Percentiles rank a stretch among this genome's conserved stretches.
phyloP scores from a whole-genome alignment of 148 eudicot species.

The Chenopodium suecicum region DNA sequence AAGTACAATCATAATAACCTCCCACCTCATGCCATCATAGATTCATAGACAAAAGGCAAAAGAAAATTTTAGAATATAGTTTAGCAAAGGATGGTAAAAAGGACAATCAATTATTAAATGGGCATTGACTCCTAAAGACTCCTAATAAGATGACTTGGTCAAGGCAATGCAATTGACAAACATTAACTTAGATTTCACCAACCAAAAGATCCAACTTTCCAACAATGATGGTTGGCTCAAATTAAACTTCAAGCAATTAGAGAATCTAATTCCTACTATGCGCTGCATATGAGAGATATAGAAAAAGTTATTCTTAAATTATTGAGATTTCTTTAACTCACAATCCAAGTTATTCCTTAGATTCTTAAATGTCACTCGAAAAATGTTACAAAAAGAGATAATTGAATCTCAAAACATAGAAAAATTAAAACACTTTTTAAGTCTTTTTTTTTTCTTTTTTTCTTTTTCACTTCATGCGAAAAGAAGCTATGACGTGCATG shows the following conservation, averaged over 20 bases:
- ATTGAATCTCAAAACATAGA: constrained; percentile 5
- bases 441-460: no score
- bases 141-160: background rate
- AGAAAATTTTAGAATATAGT: background rate
- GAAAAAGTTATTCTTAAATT: background rate
- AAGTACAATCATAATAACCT: no score
- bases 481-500: no score
- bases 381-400: background rate
- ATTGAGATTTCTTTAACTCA: background rate
- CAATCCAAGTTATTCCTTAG: background rate
- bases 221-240: background rate
- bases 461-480: no score
- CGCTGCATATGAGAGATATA: background rate
- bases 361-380: background rate
- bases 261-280: background rate
- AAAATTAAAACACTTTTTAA: no score
- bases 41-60: background rate
- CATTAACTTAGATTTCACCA: background rate
- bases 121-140: constrained; percentile 1
- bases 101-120: background rate
- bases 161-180: background rate
- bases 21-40: no score
- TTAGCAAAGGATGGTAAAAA: background rate
- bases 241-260: constrained; percentile 3
- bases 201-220: background rate